phyloP scores from a whole-genome alignment of 495 filamentous ascomycete species.

The Aspergillus heteromorphus region DNA sequence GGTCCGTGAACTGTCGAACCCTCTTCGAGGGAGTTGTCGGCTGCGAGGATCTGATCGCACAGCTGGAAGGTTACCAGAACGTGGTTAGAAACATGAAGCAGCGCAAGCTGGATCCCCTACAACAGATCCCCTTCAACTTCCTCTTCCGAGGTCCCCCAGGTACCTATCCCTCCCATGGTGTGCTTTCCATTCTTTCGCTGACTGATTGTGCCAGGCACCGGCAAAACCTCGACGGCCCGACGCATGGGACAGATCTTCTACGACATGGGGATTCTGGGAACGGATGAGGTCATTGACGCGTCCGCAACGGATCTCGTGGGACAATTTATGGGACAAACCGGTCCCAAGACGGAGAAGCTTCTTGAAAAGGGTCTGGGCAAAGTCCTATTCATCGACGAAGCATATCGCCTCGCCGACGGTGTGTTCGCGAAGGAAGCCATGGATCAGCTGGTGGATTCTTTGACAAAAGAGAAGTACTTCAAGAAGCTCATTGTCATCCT shows the following conservation, averaged over 20 bases:
- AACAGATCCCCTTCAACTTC: constrained; percentile 56
- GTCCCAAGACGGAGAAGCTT: constrained; percentile 54
- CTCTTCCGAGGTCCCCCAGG: constrained; percentile 61
- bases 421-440: constrained; percentile 54
- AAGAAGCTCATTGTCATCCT: constrained; percentile 59
- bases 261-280: constrained; percentile 32
- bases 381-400: constrained; percentile 62
- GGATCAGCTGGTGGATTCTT: constrained; percentile 53
- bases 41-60: constrained; percentile 53
- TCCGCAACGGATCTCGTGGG: constrained; percentile 36
- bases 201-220: constrained; percentile 25
- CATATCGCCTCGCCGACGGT: constrained; percentile 53
- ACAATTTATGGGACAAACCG: constrained; percentile 55
- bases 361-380: constrained; percentile 56
- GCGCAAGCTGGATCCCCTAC: constrained; percentile 50
- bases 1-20: constrained; percentile 44
- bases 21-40: constrained; percentile 67
- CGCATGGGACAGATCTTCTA: constrained; percentile 19
- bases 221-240: constrained; percentile 42
- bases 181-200: neutral
- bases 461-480: constrained; percentile 47
- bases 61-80: constrained; percentile 57
- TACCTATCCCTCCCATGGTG: constrained; percentile 12
- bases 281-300: constrained; percentile 28
- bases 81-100: constrained; percentile 46